Conservation (phyloP, 345 rosid genomes). For the Cardiospermum halicacabum region DNA sequence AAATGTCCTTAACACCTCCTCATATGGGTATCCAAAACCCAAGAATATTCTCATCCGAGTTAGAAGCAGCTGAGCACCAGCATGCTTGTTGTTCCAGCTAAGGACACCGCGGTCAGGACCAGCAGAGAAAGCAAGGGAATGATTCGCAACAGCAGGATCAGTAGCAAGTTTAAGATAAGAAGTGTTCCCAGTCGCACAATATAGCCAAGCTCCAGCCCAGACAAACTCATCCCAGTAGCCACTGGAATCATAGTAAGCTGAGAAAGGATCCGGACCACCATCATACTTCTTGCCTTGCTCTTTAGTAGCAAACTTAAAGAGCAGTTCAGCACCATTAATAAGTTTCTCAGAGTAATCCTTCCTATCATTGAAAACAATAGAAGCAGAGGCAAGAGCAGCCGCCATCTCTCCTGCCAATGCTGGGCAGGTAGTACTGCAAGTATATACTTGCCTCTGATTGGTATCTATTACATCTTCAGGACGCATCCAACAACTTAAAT, state of each 20-base stretch:
- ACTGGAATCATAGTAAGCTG: constrained; percentile 70
- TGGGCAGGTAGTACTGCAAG: constrained; percentile 57
- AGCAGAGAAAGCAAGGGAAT: constrained; percentile 92
- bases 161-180: constrained; percentile 75
- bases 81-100: constrained; percentile 98
- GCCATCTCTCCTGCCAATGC: constrained; percentile 99
- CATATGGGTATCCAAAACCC: constrained; percentile 89
- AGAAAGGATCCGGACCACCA: constrained; percentile 44
- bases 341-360: constrained; percentile 86
- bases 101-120: constrained; percentile 78
- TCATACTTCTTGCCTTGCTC: constrained; percentile 77
- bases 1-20: constrained; percentile 77
- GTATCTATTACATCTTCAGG: constrained; percentile 91
- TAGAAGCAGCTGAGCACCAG: constrained; percentile 87
- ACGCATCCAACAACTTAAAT: constrained; percentile 95
- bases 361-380: constrained; percentile 93
- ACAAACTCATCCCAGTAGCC: constrained; percentile 91
- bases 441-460: constrained; percentile 41
- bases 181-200: constrained; percentile 85
- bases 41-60: constrained; percentile 82
- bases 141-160: constrained; percentile 59
- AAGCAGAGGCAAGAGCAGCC: constrained; percentile 88
- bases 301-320: constrained; percentile 63
- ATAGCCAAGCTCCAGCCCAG: constrained; percentile 96
- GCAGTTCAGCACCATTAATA: constrained; percentile 76